These are phyloP conservation scores for Venturia pyrina DNA, from an alignment of 2,329 filamentous ascomycete species.

Conservation along the genomic window DNA sequence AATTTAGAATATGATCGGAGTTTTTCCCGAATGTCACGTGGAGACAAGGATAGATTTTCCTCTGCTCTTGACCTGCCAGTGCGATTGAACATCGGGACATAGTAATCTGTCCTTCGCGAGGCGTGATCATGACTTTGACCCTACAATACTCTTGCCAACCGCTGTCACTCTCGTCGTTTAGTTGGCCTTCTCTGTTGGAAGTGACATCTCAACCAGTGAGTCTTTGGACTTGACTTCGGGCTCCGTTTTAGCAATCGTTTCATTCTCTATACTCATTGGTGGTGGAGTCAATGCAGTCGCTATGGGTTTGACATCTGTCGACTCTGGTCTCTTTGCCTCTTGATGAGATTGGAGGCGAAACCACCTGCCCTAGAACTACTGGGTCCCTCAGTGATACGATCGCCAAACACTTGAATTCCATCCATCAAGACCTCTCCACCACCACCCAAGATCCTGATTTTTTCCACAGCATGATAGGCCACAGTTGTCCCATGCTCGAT, in stretches of 20 bases:
- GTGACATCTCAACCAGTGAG: background rate
- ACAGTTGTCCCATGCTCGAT: constrained; percentile 44
- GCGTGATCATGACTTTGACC: constrained; percentile 24
- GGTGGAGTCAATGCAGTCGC: too few species aligned
- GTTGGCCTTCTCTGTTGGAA: background rate
- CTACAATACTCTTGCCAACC: background rate
- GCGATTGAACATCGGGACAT: too few species aligned
- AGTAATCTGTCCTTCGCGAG: constrained; percentile 24
- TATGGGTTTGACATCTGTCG: background rate
- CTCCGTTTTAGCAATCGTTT: background rate
- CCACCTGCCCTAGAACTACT: background rate
- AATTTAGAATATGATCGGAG: too few species aligned
- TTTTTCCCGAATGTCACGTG: too few species aligned
- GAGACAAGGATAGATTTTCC: constrained; percentile 9
- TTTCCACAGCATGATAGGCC: constrained; percentile 29
- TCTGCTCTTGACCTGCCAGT: too few species aligned
- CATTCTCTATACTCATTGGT: too few species aligned
- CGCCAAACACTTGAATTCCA: constrained; percentile 42
- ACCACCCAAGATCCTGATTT: constrained; percentile 45
- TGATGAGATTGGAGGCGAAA: background rate
- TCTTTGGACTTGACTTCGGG: constrained; percentile 18
- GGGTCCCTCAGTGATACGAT: constrained; percentile 35
- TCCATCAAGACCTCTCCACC: constrained; percentile 44
- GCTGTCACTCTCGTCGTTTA: background rate
- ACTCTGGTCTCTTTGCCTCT: background rate